phyloP scores from a whole-genome alignment of 2,329 filamentous ascomycete genomes.

The Pseudogymnoascus sp. region DNA sequence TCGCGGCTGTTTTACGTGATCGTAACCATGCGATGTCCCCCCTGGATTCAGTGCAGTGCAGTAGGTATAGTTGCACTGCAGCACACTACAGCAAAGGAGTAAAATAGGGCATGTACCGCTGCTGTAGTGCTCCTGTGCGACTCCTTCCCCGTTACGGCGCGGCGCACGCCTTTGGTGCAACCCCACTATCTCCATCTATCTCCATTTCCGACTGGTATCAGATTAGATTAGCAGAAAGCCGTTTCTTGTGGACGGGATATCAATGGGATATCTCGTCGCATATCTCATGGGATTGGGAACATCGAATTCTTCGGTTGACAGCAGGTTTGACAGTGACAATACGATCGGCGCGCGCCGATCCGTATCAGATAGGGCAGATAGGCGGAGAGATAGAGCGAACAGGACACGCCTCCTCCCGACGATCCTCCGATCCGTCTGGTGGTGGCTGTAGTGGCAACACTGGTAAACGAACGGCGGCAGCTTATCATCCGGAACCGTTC shows the following conservation, averaged over 20 bases:
- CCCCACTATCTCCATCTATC: background rate
- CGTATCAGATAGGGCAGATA: constrained; percentile 4
- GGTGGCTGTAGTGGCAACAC: background rate
- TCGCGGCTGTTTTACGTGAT: constrained; percentile 2
- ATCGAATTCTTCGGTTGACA: background rate
- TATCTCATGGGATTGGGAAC: background rate
- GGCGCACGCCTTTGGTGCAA: background rate
- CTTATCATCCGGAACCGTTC: background rate
- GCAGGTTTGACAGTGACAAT: background rate
- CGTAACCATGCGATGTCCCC: background rate
- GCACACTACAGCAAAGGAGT: background rate
- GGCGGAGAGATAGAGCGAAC: background rate
- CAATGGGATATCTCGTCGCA: background rate
- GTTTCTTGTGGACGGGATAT: background rate
- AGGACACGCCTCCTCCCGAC: background rate
- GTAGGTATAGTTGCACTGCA: background rate
- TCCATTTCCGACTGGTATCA: background rate
- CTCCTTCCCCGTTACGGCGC: background rate
- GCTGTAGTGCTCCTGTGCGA: background rate
- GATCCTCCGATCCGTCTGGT: background rate
- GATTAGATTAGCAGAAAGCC: background rate
- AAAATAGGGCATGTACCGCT: background rate
- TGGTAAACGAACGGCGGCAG: background rate
- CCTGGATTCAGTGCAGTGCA: background rate
- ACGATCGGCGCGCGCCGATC: background rate